These are phyloP conservation scores for Leccinum obscurum DNA, from an alignment of 768 basidiomycete species.

Conservation along the genomic window DNA sequence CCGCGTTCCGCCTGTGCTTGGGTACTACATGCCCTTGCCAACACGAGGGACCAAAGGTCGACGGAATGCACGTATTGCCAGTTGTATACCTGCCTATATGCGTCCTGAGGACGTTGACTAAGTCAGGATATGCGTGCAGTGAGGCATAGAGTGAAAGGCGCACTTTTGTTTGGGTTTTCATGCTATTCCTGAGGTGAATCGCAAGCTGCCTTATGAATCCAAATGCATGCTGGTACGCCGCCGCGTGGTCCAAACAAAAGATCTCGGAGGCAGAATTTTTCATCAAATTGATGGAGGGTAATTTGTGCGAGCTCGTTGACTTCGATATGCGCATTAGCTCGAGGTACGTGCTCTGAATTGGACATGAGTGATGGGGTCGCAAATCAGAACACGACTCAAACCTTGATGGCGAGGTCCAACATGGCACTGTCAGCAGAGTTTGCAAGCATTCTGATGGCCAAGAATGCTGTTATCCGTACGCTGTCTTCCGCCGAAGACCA, in stretches of 20 bases:
- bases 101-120: slow-evolving; percentile 53
- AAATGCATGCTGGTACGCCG: slow-evolving; percentile 92
- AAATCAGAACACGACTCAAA: slow-evolving; percentile 25
- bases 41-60: slow-evolving; percentile 94
- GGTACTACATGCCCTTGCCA: slow-evolving; percentile 76
- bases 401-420: slow-evolving; percentile 85
- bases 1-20: slow-evolving; percentile 51
- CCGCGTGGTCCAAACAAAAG: slow-evolving; percentile 72
- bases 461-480: slow-evolving; percentile 81
- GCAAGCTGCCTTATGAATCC: slow-evolving; percentile 94
- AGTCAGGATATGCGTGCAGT: slow-evolving; percentile 10
- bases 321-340: slow-evolving; percentile 83
- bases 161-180: slow-evolving; percentile 86
- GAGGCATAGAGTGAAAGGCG: slow-evolving; percentile 13
- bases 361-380: background rate
- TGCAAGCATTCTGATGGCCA: slow-evolving; percentile 80
- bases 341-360: slow-evolving; percentile 77
- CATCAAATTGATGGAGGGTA: slow-evolving; percentile 94
- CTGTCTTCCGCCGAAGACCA: slow-evolving; percentile 85
- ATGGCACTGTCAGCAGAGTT: slow-evolving; percentile 76
- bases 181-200: slow-evolving; percentile 86
- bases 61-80: slow-evolving; percentile 97
- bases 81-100: slow-evolving; percentile 94
- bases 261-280: slow-evolving; percentile 96
- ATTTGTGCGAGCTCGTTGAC: slow-evolving; percentile 79